A percentile compares a stretch with the other conserved stretches of the same genome.
phyloP scores from a whole-genome alignment of 805 yeast genomes.

The Candida pini region DNA sequence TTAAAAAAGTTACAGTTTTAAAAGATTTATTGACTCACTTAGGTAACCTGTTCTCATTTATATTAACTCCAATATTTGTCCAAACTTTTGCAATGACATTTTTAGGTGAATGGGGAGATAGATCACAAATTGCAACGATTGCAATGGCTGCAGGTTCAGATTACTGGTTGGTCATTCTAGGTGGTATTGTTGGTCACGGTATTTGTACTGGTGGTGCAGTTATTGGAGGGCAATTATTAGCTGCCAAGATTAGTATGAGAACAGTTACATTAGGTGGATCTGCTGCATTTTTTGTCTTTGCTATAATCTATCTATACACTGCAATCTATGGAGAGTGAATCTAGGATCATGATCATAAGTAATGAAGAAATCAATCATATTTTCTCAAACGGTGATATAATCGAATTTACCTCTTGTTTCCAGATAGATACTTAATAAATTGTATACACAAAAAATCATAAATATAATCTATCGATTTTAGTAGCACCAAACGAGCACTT shows the following conservation, averaged over 20 bases:
- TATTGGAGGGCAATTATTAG: constrained; percentile 84
- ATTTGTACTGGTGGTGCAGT: constrained; percentile 89
- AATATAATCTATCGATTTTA: too few relatives aligned
- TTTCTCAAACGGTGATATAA: not conserved
- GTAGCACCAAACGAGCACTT: too few relatives aligned
- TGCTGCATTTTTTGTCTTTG: constrained; percentile 74
- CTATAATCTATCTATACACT: constrained; percentile 72
- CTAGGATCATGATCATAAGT: constrained; percentile 12
- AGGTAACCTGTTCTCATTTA: constrained; percentile 49
- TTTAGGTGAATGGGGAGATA: constrained; percentile 98
- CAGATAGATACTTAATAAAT: too few relatives aligned
- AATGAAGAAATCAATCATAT: constrained; percentile 1
- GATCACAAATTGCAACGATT: constrained; percentile 96
- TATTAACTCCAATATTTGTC: constrained; percentile 85
- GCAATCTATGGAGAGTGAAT: constrained; percentile 44
- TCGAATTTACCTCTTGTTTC: not conserved
- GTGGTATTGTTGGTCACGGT: constrained; percentile 87
- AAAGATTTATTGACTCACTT: constrained; percentile 30
- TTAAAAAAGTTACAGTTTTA: constrained; percentile 1
- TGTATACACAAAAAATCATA: too few relatives aligned
- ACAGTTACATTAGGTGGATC: constrained; percentile 92
- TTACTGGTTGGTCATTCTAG: constrained; percentile 82
- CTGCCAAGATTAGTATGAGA: constrained; percentile 85
- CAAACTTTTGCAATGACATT: constrained; percentile 95
- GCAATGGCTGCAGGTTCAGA: constrained; percentile 98